Base-by-base conservation (phyloP, 2,329 filamentous ascomycete genomes). In the Harringtonia lauricola region DNA sequence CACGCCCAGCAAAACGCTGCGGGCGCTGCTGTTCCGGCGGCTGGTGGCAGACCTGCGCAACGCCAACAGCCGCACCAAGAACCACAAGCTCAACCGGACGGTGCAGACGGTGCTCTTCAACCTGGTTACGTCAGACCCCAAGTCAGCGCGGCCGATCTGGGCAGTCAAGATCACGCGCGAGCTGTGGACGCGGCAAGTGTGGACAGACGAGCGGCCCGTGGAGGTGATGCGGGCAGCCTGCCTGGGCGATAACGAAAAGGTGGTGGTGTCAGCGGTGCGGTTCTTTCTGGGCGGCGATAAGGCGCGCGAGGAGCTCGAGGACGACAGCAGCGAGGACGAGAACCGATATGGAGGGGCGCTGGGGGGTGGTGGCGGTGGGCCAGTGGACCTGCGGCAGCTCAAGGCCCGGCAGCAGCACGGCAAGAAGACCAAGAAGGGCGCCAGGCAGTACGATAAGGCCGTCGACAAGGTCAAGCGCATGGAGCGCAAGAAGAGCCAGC, bases 271-370 rank as follows among this genome's bases (percentile, higher is more conserved):
- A 15, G 89, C 86, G 36, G 86, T 94, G 14, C 78, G 87, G 21
- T 98, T 96, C 70, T 98, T 98, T 68, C 72, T 98, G 1, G 92
- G 92, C 21, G 89, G 89, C 29, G 92, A 98, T 61, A 90, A 94
- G 62, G 92, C 96, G 64, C 79, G 89, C 52, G 92, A 98, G 60
- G 90, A 95, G 54, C 71, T 86, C 41, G 86, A 94, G 44, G 90
- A 96, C 49, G 86, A 94, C 50, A 86, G 80, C 62, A 89, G 84
- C 57, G 85, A 87, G 52, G 86, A 94, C 35, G 84, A 47, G 30
- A 76, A 51, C 43, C 48, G 46, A 39, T 51, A 46, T 34, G 49
- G 49, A 37, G 43, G 41, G 30, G 49, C 42, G 19, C 47, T 51
- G 5, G 49, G 49, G 36, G 50, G 46, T 26, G 50, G 45, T 36